Percentiles rank a stretch among this genome's conserved stretches.
Evolutionary conservation across 352 stramenopile genomes (phyloP).

Genomic region (Globisporangium ultimum): DNA sequence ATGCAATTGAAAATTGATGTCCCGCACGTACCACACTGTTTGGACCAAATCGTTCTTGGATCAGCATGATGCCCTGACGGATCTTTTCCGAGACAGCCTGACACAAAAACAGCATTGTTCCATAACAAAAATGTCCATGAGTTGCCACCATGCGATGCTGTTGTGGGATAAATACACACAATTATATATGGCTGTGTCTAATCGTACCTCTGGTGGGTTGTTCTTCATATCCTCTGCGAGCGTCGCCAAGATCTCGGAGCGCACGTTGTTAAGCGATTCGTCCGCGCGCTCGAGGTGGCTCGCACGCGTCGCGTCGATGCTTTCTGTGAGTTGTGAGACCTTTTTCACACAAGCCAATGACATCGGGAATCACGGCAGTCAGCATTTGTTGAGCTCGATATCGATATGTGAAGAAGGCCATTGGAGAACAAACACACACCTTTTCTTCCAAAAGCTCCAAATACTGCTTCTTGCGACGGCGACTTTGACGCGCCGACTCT

Average conservation of each 20-base stretch:
- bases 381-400: not conserved
- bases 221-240: slow-evolving; percentile 70
- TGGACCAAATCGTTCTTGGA: slow-evolving; percentile 80
- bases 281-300: slow-evolving; percentile 76
- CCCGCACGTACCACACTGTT: slow-evolving; percentile 62
- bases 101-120: slow-evolving; percentile 3
- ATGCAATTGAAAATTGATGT: not conserved
- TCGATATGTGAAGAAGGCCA: no score
- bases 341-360: slow-evolving; percentile 10
- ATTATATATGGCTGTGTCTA: not conserved
- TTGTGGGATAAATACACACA: not conserved
- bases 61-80: slow-evolving; percentile 68
- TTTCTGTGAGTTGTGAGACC: slow-evolving; percentile 85
- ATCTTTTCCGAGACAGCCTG: slow-evolving; percentile 67
- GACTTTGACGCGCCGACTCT: slow-evolving; percentile 86
- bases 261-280: slow-evolving; percentile 71
- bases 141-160: no score
- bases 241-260: slow-evolving; percentile 67
- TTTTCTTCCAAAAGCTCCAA: slow-evolving; percentile 87
- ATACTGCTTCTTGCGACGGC: slow-evolving; percentile 89
- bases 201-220: slow-evolving; percentile 46
- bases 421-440: slow-evolving; percentile 19
- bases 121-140: no score
- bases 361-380: not conserved
- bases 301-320: slow-evolving; percentile 76